phyloP scores from a whole-genome alignment of 2,329 filamentous ascomycete species.

The Zymoseptoria crescenta region DNA sequence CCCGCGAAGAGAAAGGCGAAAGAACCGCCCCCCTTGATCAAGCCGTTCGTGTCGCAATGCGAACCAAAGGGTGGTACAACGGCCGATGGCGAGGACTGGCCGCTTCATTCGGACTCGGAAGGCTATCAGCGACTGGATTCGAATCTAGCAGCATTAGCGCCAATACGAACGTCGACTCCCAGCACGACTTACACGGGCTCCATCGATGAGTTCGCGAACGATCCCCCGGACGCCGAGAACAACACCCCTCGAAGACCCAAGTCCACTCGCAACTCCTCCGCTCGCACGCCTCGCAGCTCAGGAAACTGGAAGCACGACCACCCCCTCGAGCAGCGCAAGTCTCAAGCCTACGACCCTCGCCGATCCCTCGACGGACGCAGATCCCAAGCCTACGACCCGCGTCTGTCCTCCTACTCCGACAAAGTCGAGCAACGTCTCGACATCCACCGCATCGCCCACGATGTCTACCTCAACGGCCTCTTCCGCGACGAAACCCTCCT shows the following conservation, averaged over 20 bases:
- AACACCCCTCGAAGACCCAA: constrained; percentile 14
- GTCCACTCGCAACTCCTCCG: constrained; percentile 10
- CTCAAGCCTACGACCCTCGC: not conserved
- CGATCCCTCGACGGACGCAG: not conserved
- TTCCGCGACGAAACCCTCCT: constrained; percentile 23
- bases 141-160: not conserved
- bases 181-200: constrained; percentile 24
- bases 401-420: constrained; percentile 10
- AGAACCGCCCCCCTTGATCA: constrained; percentile 10
- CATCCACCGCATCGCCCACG: constrained; percentile 27
- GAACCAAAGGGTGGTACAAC: constrained; percentile 14
- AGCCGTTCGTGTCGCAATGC: constrained; percentile 14
- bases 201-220: constrained; percentile 19
- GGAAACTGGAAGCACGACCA: constrained; percentile 3
- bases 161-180: constrained; percentile 4
- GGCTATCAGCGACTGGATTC: constrained; percentile 23
- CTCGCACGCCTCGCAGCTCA: constrained; percentile 8
- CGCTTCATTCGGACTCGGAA: constrained; percentile 14
- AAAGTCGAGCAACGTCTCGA: constrained; percentile 25
- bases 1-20: constrained; percentile 14
- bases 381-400: not conserved
- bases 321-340: not conserved
- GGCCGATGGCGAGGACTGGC: constrained; percentile 13
- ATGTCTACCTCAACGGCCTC: constrained; percentile 28
- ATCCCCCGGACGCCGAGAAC: constrained; percentile 8